phyloP scores from a whole-genome alignment of 495 filamentous ascomycete species.

The Entonaema liquescens region DNA sequence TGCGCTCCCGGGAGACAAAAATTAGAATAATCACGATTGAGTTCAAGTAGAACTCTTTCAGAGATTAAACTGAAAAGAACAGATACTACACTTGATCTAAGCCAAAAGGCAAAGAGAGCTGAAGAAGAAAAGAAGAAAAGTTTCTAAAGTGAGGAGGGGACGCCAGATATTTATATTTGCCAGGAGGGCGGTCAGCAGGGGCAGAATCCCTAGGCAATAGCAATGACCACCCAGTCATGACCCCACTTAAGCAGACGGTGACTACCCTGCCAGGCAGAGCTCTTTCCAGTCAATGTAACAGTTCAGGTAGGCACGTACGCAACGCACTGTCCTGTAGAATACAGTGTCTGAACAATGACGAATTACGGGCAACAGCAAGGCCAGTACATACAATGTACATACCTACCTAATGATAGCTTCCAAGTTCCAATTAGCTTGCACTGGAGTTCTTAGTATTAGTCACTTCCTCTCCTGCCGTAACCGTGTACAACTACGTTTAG shows the following conservation, averaged over 20 bases:
- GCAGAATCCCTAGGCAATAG: conserved; percentile 10
- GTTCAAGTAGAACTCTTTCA: conserved; percentile 71
- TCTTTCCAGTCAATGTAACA: neutral
- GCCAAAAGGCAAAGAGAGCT: conserved; percentile 74
- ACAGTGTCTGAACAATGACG: too few species aligned
- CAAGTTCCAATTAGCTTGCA: too few species aligned
- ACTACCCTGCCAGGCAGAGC: neutral
- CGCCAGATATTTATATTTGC: conserved; percentile 38
- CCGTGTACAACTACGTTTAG: too few species aligned
- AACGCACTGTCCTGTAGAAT: neutral
- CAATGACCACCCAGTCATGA: neutral
- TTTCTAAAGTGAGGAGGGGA: conserved; percentile 25
- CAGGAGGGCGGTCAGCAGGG: conserved; percentile 16
- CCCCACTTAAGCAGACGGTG: neutral
- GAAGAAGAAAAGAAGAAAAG: conserved; percentile 49
- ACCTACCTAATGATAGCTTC: too few species aligned
- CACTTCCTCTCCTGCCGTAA: too few species aligned
- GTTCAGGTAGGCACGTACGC: too few species aligned
- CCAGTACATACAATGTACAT: too few species aligned
- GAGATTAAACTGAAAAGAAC: conserved; percentile 99
- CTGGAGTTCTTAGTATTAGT: too few species aligned
- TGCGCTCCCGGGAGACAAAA: conserved; percentile 66
- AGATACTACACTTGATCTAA: conserved; percentile 99
- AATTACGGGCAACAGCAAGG: too few species aligned
- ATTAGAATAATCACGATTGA: conserved; percentile 87